Percentiles rank a stretch among this genome's conserved stretches.
Evolutionary conservation across 1,284 basidiomycete species (phyloP).

Genomic region (Trichosporon sp.): DNA sequence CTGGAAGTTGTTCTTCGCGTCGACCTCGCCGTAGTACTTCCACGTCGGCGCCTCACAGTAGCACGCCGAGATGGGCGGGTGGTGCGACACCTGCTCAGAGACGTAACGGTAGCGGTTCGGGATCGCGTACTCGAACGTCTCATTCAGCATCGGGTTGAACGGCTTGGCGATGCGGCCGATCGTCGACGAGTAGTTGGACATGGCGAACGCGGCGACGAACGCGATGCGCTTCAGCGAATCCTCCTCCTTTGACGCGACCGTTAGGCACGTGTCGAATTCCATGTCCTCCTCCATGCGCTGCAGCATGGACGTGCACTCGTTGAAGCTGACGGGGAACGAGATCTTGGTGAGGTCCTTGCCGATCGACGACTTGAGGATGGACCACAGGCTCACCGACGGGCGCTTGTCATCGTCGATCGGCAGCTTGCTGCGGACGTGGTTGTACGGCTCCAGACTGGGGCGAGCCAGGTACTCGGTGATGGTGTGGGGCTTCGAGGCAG

Average conservation of each 20-base stretch:
- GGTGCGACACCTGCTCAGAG: slow-evolving; percentile 93
- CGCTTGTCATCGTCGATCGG: slow-evolving; percentile 72
- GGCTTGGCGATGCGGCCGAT: slow-evolving; percentile 94
- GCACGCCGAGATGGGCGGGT: slow-evolving; percentile 96
- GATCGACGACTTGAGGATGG: slow-evolving; percentile 90
- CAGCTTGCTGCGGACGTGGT: slow-evolving; percentile 61
- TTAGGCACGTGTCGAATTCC: slow-evolving; percentile 88
- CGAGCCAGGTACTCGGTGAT: slow-evolving; percentile 49
- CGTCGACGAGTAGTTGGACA: slow-evolving; percentile 94
- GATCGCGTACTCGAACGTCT: slow-evolving; percentile 92
- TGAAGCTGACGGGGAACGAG: slow-evolving; percentile 88
- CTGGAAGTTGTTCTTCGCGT: slow-evolving; percentile 81
- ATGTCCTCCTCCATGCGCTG: slow-evolving; percentile 77
- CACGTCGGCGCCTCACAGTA: slow-evolving; percentile 85
- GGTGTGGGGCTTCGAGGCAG: slow-evolving; percentile 15
- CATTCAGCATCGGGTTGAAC: slow-evolving; percentile 67
- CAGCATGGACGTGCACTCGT: slow-evolving; percentile 96
- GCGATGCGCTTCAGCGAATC: slow-evolving; percentile 82
- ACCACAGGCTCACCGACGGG: slow-evolving; percentile 89
- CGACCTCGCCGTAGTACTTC: slow-evolving; percentile 87
- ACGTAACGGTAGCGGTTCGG: slow-evolving; percentile 89
- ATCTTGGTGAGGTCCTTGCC: slow-evolving; percentile 97
- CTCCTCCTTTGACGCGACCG: slow-evolving; percentile 66
- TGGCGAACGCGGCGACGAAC: slow-evolving; percentile 93
- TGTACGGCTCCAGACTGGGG: slow-evolving; percentile 66